These are phyloP conservation scores for Yarrowia sp. DNA, from an alignment of 805 yeast species.

Conservation along the genomic window DNA sequence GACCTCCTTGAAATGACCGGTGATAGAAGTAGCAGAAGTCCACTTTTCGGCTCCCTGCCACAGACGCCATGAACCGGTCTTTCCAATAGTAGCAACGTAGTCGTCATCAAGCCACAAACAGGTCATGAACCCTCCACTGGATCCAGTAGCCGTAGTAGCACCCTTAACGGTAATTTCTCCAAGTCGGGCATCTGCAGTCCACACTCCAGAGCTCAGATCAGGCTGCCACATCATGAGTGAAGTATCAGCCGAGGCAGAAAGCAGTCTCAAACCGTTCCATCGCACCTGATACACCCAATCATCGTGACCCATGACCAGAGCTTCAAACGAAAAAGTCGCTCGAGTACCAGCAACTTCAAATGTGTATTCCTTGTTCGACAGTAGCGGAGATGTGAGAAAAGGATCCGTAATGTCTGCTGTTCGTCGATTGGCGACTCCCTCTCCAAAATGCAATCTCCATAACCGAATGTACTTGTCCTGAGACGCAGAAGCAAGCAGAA, in stretches of 20 bases:
- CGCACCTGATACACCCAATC: slow-evolving; percentile 88
- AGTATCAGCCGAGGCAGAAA: slow-evolving; percentile 90
- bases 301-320: slow-evolving; percentile 95
- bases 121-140: slow-evolving; percentile 71
- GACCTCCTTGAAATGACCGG: slow-evolving; percentile 72
- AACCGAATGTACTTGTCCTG: slow-evolving; percentile 89
- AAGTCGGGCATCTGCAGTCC: slow-evolving; percentile 76
- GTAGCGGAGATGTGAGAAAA: slow-evolving; percentile 34
- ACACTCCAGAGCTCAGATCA: slow-evolving; percentile 78
- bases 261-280: slow-evolving; percentile 64
- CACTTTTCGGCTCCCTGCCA: slow-evolving; percentile 51
- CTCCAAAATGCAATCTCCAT: slow-evolving; percentile 60
- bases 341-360: slow-evolving; percentile 41
- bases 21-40: slow-evolving; percentile 48
- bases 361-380: slow-evolving; percentile 71
- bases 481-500: slow-evolving; percentile 79
- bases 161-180: slow-evolving; percentile 96
- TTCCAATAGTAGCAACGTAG: slow-evolving; percentile 70
- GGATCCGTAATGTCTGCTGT: slow-evolving; percentile 41
- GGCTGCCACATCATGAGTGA: slow-evolving; percentile 93
- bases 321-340: slow-evolving; percentile 66
- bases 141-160: slow-evolving; percentile 97
- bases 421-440: slow-evolving; percentile 41
- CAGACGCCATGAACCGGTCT: slow-evolving; percentile 86
- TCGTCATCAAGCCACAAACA: slow-evolving; percentile 61